Percentiles rank a stretch among this genome's conserved stretches.
Conservation (phyloP, 345 rosid genomes). For the Aquilaria sinensis region DNA sequence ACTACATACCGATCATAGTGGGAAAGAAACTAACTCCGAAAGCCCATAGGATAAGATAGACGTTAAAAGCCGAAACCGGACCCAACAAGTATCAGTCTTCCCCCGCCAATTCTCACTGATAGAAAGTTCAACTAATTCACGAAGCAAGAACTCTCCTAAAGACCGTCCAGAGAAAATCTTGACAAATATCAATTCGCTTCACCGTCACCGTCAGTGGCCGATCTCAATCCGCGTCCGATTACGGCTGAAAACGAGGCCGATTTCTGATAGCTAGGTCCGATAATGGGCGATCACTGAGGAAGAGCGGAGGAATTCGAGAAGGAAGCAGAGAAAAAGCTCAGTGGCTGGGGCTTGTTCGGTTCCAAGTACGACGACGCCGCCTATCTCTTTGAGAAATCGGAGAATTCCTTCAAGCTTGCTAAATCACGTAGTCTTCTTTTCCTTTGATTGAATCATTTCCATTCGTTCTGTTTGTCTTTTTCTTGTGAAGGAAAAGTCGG, state of each 20-base stretch:
- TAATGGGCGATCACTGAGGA: conserved; percentile 56
- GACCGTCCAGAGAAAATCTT: background rate
- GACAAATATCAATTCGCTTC: background rate
- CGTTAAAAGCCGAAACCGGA: no score
- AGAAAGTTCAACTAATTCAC: no score
- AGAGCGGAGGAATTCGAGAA: conserved; percentile 56
- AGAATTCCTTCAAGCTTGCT: conserved; percentile 66
- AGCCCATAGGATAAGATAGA: no score
- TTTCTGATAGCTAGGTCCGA: background rate
- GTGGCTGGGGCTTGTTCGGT: conserved; percentile 51
- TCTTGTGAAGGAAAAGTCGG: conserved; percentile 7
- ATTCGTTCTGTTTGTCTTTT: background rate
- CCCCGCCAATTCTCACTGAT: no score
- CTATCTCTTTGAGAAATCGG: conserved; percentile 71
- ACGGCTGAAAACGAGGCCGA: background rate
- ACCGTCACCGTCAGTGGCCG: no score
- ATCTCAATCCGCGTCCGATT: background rate
- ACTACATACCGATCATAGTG: no score
- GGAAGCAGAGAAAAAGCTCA: conserved; percentile 67
- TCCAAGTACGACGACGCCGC: conserved; percentile 67
- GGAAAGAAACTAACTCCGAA: no score
- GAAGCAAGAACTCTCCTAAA: no score
- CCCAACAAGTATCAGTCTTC: no score
- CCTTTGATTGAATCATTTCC: background rate
- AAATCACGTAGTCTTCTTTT: conserved; percentile 41